phyloP scores from a whole-genome alignment of 495 filamentous ascomycete species.

The Talaromyces liani region DNA sequence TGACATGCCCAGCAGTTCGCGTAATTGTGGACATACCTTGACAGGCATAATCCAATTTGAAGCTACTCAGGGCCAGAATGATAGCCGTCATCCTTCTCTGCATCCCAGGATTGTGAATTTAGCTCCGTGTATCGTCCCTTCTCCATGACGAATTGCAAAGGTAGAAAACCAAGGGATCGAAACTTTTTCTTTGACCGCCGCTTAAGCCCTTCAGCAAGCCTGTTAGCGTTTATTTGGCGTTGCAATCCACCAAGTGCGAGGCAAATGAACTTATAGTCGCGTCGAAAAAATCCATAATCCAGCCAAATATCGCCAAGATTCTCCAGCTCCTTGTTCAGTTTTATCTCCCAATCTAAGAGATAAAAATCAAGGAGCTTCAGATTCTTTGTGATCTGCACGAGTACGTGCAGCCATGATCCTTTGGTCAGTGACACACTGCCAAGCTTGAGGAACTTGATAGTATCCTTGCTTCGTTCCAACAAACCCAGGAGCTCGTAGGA shows the following conservation, averaged over 20 bases:
- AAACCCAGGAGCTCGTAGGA: not conserved
- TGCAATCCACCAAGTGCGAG: not conserved
- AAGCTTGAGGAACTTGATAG: not conserved
- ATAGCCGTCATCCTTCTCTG: not conserved
- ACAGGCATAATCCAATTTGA: not conserved
- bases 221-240: not conserved
- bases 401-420: not conserved
- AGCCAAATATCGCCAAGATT: too few relatives aligned
- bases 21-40: not conserved
- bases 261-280: not conserved
- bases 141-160: not conserved
- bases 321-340: too few relatives aligned
- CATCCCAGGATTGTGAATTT: not conserved
- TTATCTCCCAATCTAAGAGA: not conserved
- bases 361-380: not conserved
- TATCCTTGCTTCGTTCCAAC: not conserved
- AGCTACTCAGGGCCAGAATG: not conserved
- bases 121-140: not conserved
- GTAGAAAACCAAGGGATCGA: not conserved
- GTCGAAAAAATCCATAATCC: too few relatives aligned
- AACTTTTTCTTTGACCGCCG: not conserved
- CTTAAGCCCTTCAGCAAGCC: not conserved
- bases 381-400: not conserved
- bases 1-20: not conserved
- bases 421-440: too few relatives aligned